These are phyloP conservation scores for Dendrobium nobile DNA, from an alignment of 106 monocot genomes.

Conservation along the genomic window DNA sequence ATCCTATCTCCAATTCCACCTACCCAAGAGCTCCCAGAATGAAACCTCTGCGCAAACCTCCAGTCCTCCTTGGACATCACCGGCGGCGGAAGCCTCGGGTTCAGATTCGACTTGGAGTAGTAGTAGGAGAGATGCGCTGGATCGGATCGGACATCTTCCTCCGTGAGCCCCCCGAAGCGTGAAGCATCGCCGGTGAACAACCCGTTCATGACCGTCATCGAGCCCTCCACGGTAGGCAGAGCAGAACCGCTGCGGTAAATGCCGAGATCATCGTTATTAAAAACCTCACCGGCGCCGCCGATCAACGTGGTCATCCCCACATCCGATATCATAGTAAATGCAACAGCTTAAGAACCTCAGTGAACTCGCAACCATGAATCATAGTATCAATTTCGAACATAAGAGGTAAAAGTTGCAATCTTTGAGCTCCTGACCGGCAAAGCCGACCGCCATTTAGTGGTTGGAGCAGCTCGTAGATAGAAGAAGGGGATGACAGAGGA, in stretches of 20 bases:
- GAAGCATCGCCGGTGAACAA: neutral
- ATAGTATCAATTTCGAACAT: too few species aligned
- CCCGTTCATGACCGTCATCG: conserved; percentile 17
- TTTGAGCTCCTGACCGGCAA: too few species aligned
- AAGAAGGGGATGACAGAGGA: too few species aligned
- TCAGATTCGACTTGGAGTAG: conserved; percentile 50
- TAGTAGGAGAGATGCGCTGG: conserved; percentile 54
- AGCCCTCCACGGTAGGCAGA: conserved; percentile 55
- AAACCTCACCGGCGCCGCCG: conserved; percentile 4
- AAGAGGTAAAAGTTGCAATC: too few species aligned
- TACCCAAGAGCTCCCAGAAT: conserved; percentile 20
- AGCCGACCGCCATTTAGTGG: too few species aligned
- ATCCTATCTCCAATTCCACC: conserved; percentile 53
- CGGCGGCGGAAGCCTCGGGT: conserved; percentile 59
- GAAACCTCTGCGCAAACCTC: conserved; percentile 43
- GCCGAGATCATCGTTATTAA: conserved; percentile 20
- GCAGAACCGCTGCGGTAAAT: conserved; percentile 56
- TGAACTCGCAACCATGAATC: too few species aligned
- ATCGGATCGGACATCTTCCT: conserved; percentile 44
- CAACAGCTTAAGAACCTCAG: neutral
- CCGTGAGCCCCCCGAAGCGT: conserved; percentile 12
- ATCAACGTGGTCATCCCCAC: conserved; percentile 12
- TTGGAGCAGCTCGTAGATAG: too few species aligned
- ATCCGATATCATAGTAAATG: conserved; percentile 19
- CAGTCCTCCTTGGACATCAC: conserved; percentile 66